Evolutionary conservation across 2,329 filamentous ascomycete species (phyloP), one percentile per base, ranked within the genome.

Genomic region (Pleochaeta shiraiana): DNA sequence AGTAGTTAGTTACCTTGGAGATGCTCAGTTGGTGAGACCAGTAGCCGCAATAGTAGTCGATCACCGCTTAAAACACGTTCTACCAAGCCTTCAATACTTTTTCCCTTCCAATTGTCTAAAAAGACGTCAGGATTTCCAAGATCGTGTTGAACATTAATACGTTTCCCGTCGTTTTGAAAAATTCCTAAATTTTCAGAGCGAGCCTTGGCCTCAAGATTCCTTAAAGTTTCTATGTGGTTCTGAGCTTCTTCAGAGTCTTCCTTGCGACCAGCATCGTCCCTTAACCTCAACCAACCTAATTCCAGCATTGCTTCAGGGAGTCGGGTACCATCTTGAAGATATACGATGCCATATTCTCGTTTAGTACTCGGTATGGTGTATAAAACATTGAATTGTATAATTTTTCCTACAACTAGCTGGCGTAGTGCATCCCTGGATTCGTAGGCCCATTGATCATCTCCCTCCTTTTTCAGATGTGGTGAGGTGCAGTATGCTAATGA

Each of bases 381-480:
- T 64, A 91, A 80, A 53, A 95, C 80, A 66, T 84, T 83, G 79
- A 92, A 95, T 70, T 91, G 85, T 67, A 98, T 80, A 31, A 85
- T 81, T 75, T 95, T 95, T 73, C 92, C 92, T 65, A 97, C 87
- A 47, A 86, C 81, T 63, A 91, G 79, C 69, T 86, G 85, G 71
- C 93, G 87, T 67, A 98, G 82, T 74, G 88, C 93, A 76, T 98
- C 93, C 73, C 93, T 89, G 66, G 93, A 95, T 76, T 93, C 87
- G 76, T 96, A 98, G 65, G 89, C 90, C 73, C 87, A 95, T 43
- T 87, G 85, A 81, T 96, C 91, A 72, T 96, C 92, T 65, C 88
- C 90, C 70, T 96, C 91, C 75, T 90, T 86, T 77, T 81, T 86
- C 74, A 96, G 74, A 73, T 91, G 85, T 3, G 93, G 93, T 62